Evolutionary conservation across 208 protist species (phyloP).

Genomic region (Trypanosoma conorhini): DNA sequence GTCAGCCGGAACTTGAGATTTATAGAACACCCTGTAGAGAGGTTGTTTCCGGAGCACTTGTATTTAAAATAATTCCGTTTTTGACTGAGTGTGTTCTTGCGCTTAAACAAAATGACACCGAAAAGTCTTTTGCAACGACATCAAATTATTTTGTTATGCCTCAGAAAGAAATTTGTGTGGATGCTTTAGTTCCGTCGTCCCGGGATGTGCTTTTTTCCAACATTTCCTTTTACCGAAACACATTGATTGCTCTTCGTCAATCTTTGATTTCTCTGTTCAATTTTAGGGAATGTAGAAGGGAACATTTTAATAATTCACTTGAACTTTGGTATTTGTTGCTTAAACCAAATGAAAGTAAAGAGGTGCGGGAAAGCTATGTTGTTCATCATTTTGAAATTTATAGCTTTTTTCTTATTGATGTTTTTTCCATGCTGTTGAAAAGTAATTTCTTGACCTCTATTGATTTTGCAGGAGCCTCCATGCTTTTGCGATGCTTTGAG

Average conservation of each 20-base stretch:
- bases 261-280: constrained; percentile 58
- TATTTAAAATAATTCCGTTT: constrained; percentile 46
- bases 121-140: background rate
- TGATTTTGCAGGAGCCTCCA: constrained; percentile 43
- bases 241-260: constrained; percentile 56
- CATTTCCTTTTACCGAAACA: constrained; percentile 63
- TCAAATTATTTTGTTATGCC: constrained; percentile 9
- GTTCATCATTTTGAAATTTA: constrained; percentile 72
- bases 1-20: constrained; percentile 33
- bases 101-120: constrained; percentile 19
- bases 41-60: constrained; percentile 27
- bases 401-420: constrained; percentile 57
- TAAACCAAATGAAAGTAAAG: constrained; percentile 39
- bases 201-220: constrained; percentile 48
- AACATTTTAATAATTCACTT: constrained; percentile 72
- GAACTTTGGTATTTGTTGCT: constrained; percentile 79
- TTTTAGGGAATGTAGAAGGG: constrained; percentile 47
- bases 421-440: constrained; percentile 61
- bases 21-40: constrained; percentile 33
- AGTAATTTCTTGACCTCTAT: constrained; percentile 65
- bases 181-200: constrained; percentile 28
- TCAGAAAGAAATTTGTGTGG: constrained; percentile 30
- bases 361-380: constrained; percentile 44
- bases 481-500: constrained; percentile 46
- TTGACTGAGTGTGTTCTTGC: constrained; percentile 44